Conservation (phyloP, 805 yeast genomes). For the Barnettozyma californica region DNA sequence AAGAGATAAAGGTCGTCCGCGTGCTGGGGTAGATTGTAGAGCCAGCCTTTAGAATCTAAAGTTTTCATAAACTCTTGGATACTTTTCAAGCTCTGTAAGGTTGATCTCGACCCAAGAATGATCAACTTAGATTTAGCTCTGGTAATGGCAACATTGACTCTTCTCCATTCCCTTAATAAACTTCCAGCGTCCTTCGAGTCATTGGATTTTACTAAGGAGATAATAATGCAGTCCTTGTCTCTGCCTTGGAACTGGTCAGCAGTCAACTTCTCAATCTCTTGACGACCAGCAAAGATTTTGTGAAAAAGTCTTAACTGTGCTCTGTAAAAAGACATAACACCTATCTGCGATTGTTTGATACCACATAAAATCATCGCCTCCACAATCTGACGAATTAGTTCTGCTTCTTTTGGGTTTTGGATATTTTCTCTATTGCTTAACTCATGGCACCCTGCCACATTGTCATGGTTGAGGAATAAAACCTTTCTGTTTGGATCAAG, state of each 20-base stretch:
- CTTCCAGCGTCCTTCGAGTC: constrained; percentile 63
- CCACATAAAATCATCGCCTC: constrained; percentile 56
- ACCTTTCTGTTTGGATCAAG: constrained; percentile 57
- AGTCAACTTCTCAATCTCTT: constrained; percentile 71
- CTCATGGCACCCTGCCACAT: constrained; percentile 50
- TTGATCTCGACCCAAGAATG: constrained; percentile 70
- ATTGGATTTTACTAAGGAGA: constrained; percentile 85
- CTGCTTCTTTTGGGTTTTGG: constrained; percentile 71
- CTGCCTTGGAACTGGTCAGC: constrained; percentile 97
- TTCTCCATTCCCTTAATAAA: constrained; percentile 78
- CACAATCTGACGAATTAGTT: constrained; percentile 55
- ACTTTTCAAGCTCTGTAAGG: constrained; percentile 48
- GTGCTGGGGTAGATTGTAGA: constrained; percentile 45
- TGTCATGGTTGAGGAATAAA: constrained; percentile 75
- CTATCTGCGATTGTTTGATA: constrained; percentile 53
- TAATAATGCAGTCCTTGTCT: constrained; percentile 86
- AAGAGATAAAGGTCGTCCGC: constrained; percentile 14
- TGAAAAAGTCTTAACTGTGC: constrained; percentile 62
- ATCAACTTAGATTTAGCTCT: constrained; percentile 82
- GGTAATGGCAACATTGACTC: constrained; percentile 92
- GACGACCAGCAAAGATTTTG: constrained; percentile 25
- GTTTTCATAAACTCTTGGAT: constrained; percentile 57
- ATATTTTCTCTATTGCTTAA: constrained; percentile 55
- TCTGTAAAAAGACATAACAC: constrained; percentile 85
- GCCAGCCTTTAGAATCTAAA: constrained; percentile 56